These are phyloP conservation scores for Colletotrichum camelliae DNA, from an alignment of 2,329 filamentous ascomycete genomes.

Conservation along the genomic window DNA sequence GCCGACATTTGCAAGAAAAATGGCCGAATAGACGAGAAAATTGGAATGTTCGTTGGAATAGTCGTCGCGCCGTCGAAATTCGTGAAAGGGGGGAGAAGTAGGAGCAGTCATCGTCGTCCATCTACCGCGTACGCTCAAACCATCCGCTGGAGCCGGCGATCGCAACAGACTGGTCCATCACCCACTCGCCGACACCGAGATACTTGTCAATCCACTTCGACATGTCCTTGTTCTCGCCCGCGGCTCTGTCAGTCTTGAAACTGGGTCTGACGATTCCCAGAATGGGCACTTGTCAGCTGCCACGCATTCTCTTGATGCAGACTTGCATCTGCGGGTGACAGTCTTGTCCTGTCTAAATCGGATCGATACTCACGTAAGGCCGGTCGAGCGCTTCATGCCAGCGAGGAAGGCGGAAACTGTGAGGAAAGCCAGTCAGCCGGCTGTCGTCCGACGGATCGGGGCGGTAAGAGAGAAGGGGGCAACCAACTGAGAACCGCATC, in stretches of 20 bases:
- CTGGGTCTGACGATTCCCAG: slow-evolving; percentile 66
- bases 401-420: slow-evolving; percentile 94
- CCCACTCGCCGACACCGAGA: slow-evolving; percentile 93
- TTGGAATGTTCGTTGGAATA: background rate
- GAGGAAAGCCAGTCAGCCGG: background rate
- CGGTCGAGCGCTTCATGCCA: slow-evolving; percentile 96
- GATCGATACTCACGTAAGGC: slow-evolving; percentile 85
- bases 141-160: slow-evolving; percentile 86
- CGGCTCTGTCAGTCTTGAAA: slow-evolving; percentile 84
- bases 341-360: background rate
- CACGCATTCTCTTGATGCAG: background rate
- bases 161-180: slow-evolving; percentile 97
- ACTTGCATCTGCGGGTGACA: background rate
- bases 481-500: slow-evolving; percentile 88
- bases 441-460: background rate
- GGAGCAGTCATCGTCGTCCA: background rate
- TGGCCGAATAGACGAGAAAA: background rate
- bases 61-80: background rate
- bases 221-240: slow-evolving; percentile 79
- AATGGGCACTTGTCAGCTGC: slow-evolving; percentile 49
- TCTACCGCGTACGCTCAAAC: slow-evolving; percentile 86
- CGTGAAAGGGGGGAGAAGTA: background rate
- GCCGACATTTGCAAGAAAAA: background rate
- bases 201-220: slow-evolving; percentile 93
- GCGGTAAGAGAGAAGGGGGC: background rate